Conservation (phyloP, 2,329 filamentous ascomycete species). For the Furcasterigmium sp. region DNA sequence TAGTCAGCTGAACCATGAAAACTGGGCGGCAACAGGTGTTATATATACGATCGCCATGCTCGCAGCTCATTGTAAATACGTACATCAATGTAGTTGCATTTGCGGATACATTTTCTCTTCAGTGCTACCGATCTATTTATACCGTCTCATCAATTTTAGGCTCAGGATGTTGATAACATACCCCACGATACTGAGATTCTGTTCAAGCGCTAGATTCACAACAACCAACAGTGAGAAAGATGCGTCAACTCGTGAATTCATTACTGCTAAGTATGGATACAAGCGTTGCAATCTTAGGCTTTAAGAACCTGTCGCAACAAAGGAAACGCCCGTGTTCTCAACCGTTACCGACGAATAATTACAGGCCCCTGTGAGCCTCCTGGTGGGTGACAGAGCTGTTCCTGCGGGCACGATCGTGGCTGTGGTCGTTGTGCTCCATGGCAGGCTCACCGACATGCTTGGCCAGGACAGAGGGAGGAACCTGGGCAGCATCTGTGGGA, state of each 20-base stretch:
- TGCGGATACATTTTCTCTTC: no score
- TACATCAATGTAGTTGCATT: no score
- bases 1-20: no score
- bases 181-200: no score
- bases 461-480: constrained; percentile 48
- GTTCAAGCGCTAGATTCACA: no score
- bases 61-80: no score
- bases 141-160: no score
- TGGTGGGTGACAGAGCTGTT: constrained; percentile 41
- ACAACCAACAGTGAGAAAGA: no score
- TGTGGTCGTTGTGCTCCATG: constrained; percentile 37
- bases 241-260: constrained; percentile 1
- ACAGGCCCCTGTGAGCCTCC: constrained; percentile 42
- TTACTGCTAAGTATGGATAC: constrained; percentile 4
- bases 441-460: constrained; percentile 39
- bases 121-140: no score
- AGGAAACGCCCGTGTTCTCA: neutral
- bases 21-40: no score
- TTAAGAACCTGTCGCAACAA: neutral
- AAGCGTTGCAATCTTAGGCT: neutral
- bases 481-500: constrained; percentile 51
- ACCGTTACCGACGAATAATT: constrained; percentile 9
- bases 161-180: no score
- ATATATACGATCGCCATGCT: no score
- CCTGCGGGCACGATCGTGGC: constrained; percentile 37